Evolutionary conservation across 805 yeast species (phyloP), one percentile per base, ranked within the genome.

Genomic region (Sugiyamaella lignohabitans): DNA sequence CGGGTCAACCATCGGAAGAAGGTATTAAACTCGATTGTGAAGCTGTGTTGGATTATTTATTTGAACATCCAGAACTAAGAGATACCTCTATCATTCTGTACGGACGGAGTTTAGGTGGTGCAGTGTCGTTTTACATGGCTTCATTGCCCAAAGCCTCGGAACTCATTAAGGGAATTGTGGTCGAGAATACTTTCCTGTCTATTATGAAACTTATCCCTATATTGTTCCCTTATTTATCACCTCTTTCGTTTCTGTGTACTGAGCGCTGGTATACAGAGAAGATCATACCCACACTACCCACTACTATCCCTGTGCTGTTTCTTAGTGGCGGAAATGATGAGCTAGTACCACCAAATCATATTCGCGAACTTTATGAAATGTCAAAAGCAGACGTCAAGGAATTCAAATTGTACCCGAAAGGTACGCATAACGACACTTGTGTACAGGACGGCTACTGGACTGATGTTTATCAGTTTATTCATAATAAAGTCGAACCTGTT

Each of bases 81-180:
- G 63, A 70, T 42, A 72, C 83, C 1, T 67, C 79, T 8, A 51
- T 89, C 2, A 67, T 87, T 0, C 69, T 88, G 6, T 88, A 88
- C 60, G 98, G 98, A 1, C 72, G 97, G 42, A 86, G 96, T 6
- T 68, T 91, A 10, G 98, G 98, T 30, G 98, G 98, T 2, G 98
- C 98, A 0, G 96, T 86, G 30, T 87, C 94, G 5, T 76, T 88
- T 17, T 84, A 87, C 65, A 75, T 87, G 45, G 88, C 93, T 0
- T 72, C 87, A 1, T 51, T 57, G 11, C 51, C 61, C 2, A 72
- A 72, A 19, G 75, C 73, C 56, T 69, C 79, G 2, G 56, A 64
- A 1, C 49, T 70, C 24, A 68, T 87, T 11, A 71, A 72, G 46
- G 96, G 83, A 1, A 55, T 89, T 6, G 74, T 93, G 1, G 63